Evolutionary conservation across 2,329 filamentous ascomycete species (phyloP), one percentile per base, ranked within the genome.

Genomic region (Xylaria sp.): DNA sequence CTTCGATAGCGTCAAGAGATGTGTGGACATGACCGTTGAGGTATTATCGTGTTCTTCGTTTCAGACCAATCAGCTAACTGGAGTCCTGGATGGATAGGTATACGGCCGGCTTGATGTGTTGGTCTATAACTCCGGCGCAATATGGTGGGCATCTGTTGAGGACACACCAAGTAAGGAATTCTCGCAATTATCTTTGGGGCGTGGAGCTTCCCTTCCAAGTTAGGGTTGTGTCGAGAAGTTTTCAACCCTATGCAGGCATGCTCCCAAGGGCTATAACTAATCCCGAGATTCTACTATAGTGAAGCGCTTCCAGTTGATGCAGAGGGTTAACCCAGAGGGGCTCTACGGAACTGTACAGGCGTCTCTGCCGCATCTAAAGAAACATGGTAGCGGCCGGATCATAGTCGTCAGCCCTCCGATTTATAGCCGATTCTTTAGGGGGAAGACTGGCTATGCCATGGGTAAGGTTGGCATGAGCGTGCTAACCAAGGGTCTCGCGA

Each of bases 331-430:
- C 74, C 84, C 87, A 0, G 89, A 93, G 73, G 93, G 93, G 0
- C 82, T 97, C 0, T 97, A 97, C 79, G 90, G 86, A 20, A 85
- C 86, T 3, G 76, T 96, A 6, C 91, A 94, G 74, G 89, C 89
- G 5, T 81, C 84, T 2, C 83, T 96, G 23, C 92, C 93, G 2
- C 83, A 90, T 67, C 89, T 95, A 67, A 83, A 80, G 77, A 45
- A 63, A 50, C 56, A 83, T 82, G 85, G 83, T 80, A 84, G 82
- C 30, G 91, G 89, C 0, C 81, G 93, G 30, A 87, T 97, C 69
- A 82, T 97, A 53, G 91, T 96, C 63, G 91, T 97, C 63, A 92
- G 89, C 75, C 93, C 93, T 28, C 93, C 93, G 1, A 94, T 97
- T 65, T 97, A 97, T 79, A 91, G 88, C 70, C 85, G 93, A 34